A percentile compares a stretch with the other conserved stretches of the same genome.
phyloP scores from a whole-genome alignment of 352 stramenopile species.

The Nothophytophthora sp. region DNA sequence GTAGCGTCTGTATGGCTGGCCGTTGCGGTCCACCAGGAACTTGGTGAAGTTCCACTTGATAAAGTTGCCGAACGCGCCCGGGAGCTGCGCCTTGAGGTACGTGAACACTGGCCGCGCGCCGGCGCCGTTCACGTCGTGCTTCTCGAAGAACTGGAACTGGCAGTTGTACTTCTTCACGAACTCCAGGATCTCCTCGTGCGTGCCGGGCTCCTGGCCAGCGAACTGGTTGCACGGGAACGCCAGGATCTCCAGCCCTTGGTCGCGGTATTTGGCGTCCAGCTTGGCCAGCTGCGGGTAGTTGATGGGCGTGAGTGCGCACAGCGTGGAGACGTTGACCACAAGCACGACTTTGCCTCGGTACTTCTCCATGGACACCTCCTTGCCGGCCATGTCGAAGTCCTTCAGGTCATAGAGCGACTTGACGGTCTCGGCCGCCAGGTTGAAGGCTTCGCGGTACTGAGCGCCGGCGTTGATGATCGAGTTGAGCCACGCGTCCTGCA shows the following conservation, averaged over 20 bases:
- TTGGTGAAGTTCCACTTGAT: slow-evolving; percentile 93
- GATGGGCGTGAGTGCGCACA: slow-evolving; percentile 79
- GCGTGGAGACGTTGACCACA: slow-evolving; percentile 81
- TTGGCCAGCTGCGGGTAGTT: slow-evolving; percentile 89
- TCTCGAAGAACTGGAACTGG: slow-evolving; percentile 62
- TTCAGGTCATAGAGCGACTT: slow-evolving; percentile 82
- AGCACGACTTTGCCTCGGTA: slow-evolving; percentile 73
- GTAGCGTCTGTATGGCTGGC: slow-evolving; percentile 79
- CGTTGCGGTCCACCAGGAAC: slow-evolving; percentile 90
- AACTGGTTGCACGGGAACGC: slow-evolving; percentile 93
- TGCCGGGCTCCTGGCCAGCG: slow-evolving; percentile 36
- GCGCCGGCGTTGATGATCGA: slow-evolving; percentile 49
- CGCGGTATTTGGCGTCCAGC: slow-evolving; percentile 71
- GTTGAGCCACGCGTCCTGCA: slow-evolving; percentile 53
- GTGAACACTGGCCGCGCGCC: slow-evolving; percentile 79
- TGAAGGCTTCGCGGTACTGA: slow-evolving; percentile 45
- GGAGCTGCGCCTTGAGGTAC: slow-evolving; percentile 82
- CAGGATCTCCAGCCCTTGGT: slow-evolving; percentile 65
- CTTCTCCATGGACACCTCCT: slow-evolving; percentile 62
- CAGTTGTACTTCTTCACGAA: slow-evolving; percentile 64
- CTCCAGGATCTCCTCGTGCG: slow-evolving; percentile 79
- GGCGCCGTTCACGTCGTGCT: slow-evolving; percentile 87
- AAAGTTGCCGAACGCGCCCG: slow-evolving; percentile 65
- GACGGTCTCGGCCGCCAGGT: slow-evolving; percentile 26
- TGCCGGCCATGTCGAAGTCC: slow-evolving; percentile 72